Base-by-base conservation (phyloP, 2,329 filamentous ascomycete genomes). In the Nemania sp. region DNA sequence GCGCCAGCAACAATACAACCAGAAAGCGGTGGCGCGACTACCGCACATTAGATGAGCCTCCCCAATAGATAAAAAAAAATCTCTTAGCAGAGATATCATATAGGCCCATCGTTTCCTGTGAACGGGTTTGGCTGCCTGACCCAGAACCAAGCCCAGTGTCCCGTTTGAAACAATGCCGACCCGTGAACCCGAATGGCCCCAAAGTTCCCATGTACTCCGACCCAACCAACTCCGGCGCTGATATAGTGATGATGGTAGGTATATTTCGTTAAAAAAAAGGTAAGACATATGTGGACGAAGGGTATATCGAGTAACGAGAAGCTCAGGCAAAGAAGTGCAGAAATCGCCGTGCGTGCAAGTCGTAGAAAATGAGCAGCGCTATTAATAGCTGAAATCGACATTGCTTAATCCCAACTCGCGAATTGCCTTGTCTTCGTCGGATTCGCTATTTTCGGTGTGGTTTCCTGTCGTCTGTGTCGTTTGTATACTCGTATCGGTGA, bases 331-430 rank as follows among this genome's bases (percentile, higher is more conserved):
- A 39, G 54, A 49, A 29, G 53, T 17, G n/a, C 40, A 51, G 46
- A n/a, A 20, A 32, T 52, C 25, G 32, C 15, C 34, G 48, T 57
- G 45, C 40, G 49, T 60, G 49, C 37, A 57, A 53, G 29, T 48
- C 35, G 51, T 45, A 47, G 17, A 46, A 60, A 53, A 55, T 45
- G 34, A 50, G 39, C 20, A 39, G 47, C 47, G 37, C 58, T 11
- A 43, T 82, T 77, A 88, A 68, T 87, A 87, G 73, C 81, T 86
- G 65, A 88, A 84, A 74, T 88, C 84, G 67, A 88, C 82, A 71
- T 83, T 80, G 61, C 82, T 65, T 49, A 71, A 54, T 25, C 70
- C 84, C 76, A 88, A 77, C 63, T 82, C 78, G 40, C 83, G 78
- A 67, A 83, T 80, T 76, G 78, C 80, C 76, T 79, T 86, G 60